phyloP scores from a whole-genome alignment of 495 filamentous ascomycete genomes.

The Hypoxylon perforatum region DNA sequence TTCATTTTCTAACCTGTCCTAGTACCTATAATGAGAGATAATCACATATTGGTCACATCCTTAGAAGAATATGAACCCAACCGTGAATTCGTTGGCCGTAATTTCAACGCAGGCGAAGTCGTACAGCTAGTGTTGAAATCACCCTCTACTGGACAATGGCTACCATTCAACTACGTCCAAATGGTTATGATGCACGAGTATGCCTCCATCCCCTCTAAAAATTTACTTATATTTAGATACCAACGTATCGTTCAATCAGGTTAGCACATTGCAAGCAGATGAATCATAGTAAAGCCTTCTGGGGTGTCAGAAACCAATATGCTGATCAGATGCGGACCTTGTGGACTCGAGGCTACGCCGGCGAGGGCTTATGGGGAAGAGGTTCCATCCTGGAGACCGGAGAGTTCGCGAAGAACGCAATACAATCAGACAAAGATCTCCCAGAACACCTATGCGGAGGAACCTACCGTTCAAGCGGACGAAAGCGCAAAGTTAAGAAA shows the following conservation, averaged over 20 bases:
- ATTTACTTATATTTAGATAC: neutral
- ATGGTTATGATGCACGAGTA: conserved; percentile 87
- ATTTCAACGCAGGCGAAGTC: conserved; percentile 87
- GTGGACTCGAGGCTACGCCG: conserved; percentile 73
- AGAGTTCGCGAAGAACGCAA: conserved; percentile 62
- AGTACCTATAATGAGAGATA: conserved; percentile 76
- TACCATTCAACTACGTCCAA: conserved; percentile 79
- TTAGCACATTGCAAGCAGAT: conserved; percentile 85
- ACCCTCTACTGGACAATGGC: conserved; percentile 69
- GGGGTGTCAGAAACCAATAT: conserved; percentile 75
- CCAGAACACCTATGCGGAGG: conserved; percentile 77
- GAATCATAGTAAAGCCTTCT: conserved; percentile 81
- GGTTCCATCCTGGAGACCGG: conserved; percentile 70
- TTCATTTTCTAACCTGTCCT: conserved; percentile 16
- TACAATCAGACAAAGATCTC: conserved; percentile 62
- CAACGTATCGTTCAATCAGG: conserved; percentile 46
- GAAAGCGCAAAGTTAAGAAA: conserved; percentile 63
- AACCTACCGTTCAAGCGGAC: conserved; percentile 66
- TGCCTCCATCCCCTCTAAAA: conserved; percentile 6
- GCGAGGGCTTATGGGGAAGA: conserved; percentile 81
- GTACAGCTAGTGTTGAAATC: conserved; percentile 81
- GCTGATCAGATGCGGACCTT: conserved; percentile 71
- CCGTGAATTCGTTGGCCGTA: conserved; percentile 77
- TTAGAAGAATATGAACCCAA: conserved; percentile 83
- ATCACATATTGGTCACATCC: conserved; percentile 74